Percentiles rank a stretch among this genome's conserved stretches.
Evolutionary conservation across 1,284 basidiomycete species (phyloP).

Genomic region (Xanthoconium separans): DNA sequence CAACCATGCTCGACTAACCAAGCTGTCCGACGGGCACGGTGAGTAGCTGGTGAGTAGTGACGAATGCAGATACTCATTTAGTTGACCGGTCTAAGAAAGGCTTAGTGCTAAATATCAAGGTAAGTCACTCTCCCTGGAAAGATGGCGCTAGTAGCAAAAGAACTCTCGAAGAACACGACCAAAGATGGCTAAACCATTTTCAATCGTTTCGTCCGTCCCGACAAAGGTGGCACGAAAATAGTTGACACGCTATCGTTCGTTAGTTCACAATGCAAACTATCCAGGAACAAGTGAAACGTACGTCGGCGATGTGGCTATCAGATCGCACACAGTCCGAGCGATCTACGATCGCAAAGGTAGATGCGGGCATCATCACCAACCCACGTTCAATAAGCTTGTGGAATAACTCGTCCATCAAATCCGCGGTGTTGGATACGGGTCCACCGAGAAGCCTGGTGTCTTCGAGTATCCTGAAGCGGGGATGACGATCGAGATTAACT

Average conservation of each 20-base stretch:
- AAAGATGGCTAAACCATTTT: constrained; percentile 29
- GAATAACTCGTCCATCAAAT: constrained; percentile 36
- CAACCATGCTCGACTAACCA: no score
- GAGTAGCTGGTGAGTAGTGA: background rate
- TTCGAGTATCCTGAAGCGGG: constrained; percentile 25
- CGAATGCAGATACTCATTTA: background rate
- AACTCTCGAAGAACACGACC: constrained; percentile 28
- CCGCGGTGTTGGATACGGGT: constrained; percentile 31
- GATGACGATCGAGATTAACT: constrained; percentile 31
- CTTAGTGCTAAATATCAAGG: background rate
- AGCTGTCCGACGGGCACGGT: no score
- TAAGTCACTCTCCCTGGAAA: no score
- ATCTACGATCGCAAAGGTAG: constrained; percentile 33
- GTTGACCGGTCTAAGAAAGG: background rate
- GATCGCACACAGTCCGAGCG: constrained; percentile 17
- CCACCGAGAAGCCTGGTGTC: constrained; percentile 13
- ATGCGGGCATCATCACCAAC: constrained; percentile 36
- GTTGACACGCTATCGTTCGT: constrained; percentile 28
- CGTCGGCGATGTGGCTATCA: constrained; percentile 27
- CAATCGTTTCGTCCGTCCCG: constrained; percentile 33
- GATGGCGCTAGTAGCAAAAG: constrained; percentile 27
- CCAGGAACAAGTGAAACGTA: constrained; percentile 9
- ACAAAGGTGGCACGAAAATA: constrained; percentile 33
- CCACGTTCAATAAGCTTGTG: constrained; percentile 30
- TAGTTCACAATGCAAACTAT: background rate